Evolutionary conservation across 768 basidiomycete species (phyloP).

Genomic region (Agaricus blazei): DNA sequence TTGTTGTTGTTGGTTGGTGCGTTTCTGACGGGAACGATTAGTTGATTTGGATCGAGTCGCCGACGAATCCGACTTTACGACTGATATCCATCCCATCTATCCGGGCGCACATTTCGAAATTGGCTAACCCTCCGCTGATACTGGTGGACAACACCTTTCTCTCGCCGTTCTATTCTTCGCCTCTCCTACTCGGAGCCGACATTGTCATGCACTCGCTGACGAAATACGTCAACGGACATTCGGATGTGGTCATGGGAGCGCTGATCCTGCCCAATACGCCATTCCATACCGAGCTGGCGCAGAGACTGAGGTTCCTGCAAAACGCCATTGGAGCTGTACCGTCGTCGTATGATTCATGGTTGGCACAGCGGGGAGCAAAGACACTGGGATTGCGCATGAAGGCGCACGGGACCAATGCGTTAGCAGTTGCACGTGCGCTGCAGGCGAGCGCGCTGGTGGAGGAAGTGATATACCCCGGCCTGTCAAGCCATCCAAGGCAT

Average conservation of each 20-base stretch:
- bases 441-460: constrained; percentile 54
- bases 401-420: constrained; percentile 79
- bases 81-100: constrained; percentile 71
- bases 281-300: constrained; percentile 39
- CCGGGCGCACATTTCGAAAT: constrained; percentile 39
- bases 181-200: constrained; percentile 81
- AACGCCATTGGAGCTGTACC: constrained; percentile 85
- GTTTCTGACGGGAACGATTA: constrained; percentile 20
- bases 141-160: constrained; percentile 95
- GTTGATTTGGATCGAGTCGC: constrained; percentile 94
- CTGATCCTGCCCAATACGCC: constrained; percentile 54
- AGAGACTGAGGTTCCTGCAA: constrained; percentile 79
- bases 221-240: constrained; percentile 93
- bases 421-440: constrained; percentile 66
- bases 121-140: constrained; percentile 67
- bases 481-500: constrained; percentile 62
- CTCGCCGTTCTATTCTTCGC: constrained; percentile 87
- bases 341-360: constrained; percentile 84
- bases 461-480: constrained; percentile 83
- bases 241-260: constrained; percentile 89
- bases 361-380: constrained; percentile 87
- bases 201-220: constrained; percentile 80
- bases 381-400: constrained; percentile 88
- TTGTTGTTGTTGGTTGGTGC: background rate
- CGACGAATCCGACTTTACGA: constrained; percentile 91